Evolutionary conservation across 179 eudicot species (phyloP).

Genomic region (Carnegiea gigantea): DNA sequence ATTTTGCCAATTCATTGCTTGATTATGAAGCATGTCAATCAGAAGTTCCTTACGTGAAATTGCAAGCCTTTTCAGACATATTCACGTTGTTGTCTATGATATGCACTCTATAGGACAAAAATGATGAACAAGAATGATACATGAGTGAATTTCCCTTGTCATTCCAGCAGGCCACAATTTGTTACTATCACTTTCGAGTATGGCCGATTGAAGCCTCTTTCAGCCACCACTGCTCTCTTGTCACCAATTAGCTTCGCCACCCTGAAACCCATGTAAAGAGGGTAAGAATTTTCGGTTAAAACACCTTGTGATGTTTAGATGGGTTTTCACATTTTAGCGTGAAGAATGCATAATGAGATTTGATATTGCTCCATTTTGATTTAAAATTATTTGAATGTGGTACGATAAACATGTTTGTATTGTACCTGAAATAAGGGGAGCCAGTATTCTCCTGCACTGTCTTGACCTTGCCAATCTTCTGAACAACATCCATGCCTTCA

Average conservation of each 20-base stretch:
- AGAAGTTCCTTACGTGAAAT: no score
- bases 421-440: conserved; percentile 92
- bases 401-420: neutral
- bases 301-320: neutral
- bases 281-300: neutral
- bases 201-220: conserved; percentile 93
- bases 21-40: no score
- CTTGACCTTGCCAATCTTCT: conserved; percentile 66
- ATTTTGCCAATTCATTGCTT: no score
- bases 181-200: conserved; percentile 71
- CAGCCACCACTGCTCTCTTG: conserved; percentile 96
- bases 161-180: conserved; percentile 72
- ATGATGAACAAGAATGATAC: conserved; percentile 22
- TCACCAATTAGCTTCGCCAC: conserved; percentile 92
- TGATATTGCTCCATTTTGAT: no score
- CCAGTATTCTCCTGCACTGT: conserved; percentile 82
- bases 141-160: conserved; percentile 15
- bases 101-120: conserved; percentile 30
- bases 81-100: conserved; percentile 3
- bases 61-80: neutral
- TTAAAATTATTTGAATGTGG: no score
- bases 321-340: neutral
- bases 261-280: conserved; percentile 46
- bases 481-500: conserved; percentile 86
- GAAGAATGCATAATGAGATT: no score